Evolutionary conservation across 163 green algal genomes (phyloP).

Genomic region (Chlamydomonas reinhardtii): DNA sequence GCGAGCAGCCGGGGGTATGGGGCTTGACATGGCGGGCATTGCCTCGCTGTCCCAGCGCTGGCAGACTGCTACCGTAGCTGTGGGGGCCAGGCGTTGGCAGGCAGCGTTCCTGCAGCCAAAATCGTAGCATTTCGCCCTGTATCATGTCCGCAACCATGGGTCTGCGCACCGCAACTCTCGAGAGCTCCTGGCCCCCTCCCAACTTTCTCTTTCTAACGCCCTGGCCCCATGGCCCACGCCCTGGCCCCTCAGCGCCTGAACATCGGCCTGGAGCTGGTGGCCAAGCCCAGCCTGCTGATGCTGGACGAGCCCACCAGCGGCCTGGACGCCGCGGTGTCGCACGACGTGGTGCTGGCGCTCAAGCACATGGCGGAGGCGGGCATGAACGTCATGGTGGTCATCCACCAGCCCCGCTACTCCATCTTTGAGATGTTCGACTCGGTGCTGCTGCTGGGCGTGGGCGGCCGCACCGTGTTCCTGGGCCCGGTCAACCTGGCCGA

Average conservation of each 20-base stretch:
- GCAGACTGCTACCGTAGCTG: too few relatives aligned
- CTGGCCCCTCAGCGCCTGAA: conserved; percentile 66
- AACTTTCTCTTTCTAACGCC: not conserved
- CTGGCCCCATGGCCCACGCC: too few relatives aligned
- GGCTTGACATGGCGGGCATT: too few relatives aligned
- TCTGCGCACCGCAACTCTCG: too few relatives aligned
- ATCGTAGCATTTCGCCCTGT: too few relatives aligned
- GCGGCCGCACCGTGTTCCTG: conserved; percentile 76
- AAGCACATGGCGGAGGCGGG: conserved; percentile 30
- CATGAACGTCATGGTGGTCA: conserved; percentile 48
- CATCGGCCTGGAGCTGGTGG: conserved; percentile 82
- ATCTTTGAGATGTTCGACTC: conserved; percentile 85
- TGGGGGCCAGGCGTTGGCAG: too few relatives aligned
- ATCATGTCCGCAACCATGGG: too few relatives aligned
- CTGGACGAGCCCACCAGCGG: conserved; percentile 84
- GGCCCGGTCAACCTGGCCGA: conserved; percentile 72
- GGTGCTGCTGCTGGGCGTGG: conserved; percentile 70
- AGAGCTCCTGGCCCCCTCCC: not conserved
- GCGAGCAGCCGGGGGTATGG: not conserved
- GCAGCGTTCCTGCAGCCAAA: too few relatives aligned
- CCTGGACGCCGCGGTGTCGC: conserved; percentile 50
- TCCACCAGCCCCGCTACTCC: conserved; percentile 70
- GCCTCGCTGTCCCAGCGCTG: too few relatives aligned
- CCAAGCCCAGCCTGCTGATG: conserved; percentile 81
- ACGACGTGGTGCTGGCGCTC: conserved; percentile 25